Percentiles rank a stretch among this genome's conserved stretches.
These are phyloP conservation scores for Talaromyces amestolkiae DNA, from an alignment of 2,329 filamentous ascomycete genomes.

Conservation along the genomic window DNA sequence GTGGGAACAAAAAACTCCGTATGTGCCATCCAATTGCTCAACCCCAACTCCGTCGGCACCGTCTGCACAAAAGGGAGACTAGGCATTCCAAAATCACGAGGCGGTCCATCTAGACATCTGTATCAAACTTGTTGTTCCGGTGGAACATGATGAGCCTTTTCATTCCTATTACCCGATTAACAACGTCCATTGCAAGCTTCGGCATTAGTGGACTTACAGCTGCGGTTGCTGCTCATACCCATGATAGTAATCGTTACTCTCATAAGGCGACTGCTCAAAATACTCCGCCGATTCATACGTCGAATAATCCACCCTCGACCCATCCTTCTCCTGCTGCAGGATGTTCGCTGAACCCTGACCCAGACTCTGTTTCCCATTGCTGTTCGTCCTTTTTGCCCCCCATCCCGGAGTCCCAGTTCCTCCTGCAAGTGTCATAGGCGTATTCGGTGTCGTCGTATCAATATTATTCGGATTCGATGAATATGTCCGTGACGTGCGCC, in stretches of 20 bases:
- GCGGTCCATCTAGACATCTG: background rate
- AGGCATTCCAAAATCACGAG: background rate
- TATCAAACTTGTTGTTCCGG: constrained; percentile 2
- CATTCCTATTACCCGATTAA: constrained; percentile 1
- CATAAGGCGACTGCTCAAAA: constrained; percentile 17
- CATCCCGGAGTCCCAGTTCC: background rate
- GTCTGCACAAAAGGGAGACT: background rate
- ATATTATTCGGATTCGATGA: background rate
- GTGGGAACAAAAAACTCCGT: no score
- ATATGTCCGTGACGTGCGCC: constrained; percentile 13
- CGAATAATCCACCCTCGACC: constrained; percentile 14
- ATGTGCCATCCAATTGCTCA: background rate
- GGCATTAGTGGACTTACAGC: background rate
- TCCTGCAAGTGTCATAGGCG: background rate
- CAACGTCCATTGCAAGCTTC: background rate
- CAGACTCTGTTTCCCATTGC: constrained; percentile 5
- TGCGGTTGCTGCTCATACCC: constrained; percentile 13
- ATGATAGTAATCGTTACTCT: constrained; percentile 8
- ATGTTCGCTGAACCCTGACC: background rate
- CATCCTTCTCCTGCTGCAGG: constrained; percentile 4
- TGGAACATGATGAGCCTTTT: background rate
- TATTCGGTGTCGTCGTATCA: background rate
- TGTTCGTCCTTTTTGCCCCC: background rate
- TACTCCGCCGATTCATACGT: constrained; percentile 10
- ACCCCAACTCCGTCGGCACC: background rate